Evolutionary conservation across 2,329 filamentous ascomycete genomes (phyloP), one percentile per base, ranked within the genome.

Genomic region (Nothomitra cinnamomea): DNA sequence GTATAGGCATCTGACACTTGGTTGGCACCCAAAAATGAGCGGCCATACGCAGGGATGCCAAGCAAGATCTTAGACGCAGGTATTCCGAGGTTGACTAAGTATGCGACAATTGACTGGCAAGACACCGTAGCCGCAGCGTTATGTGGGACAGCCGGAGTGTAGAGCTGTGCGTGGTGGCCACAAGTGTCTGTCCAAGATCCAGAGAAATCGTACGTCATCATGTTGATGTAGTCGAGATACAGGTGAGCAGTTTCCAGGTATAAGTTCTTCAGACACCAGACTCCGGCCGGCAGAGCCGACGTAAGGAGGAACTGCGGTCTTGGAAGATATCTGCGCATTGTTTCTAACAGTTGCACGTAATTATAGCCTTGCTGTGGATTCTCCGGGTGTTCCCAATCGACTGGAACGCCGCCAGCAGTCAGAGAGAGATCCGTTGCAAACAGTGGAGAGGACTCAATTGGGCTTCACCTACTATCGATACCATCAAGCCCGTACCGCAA

Each of bases 121-220:
- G 82, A 87, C 25, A 70, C 66, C 0, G 61, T 64, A n/a, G 70
- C 68, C 1, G 77, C 71, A 57, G 82, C 75, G 58, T 75, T 77
- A 58, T 77, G 74, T 1, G 69, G 69, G 5, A 63, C 57, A 53
- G 66, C 70, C 55, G 79, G 74, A 1, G 79, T 70, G 62, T 81
- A 85, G 1, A 92, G 76, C 63, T 88, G 85, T 3, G 85, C 78
- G 53, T 90, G 86, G 64, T 90, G 83, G 5, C 85, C 85, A 47
- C 78, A 78, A 55, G 75, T 75, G 28, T 70, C 64, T 1, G 76
- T 77, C 85, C 85, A 89, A 2, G 78, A 72, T 1, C 85, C 85
- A 24, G 77, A 80, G 62, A 89, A 85, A 65, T 92, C 85, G 66
- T 88, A 92, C 1, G 85, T 78, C 77, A 84, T 87, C 36, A 92